Percentiles rank a stretch among this genome's conserved stretches.
Evolutionary conservation across 768 basidiomycete species (phyloP).

Genomic region (Lenzites betulinus): DNA sequence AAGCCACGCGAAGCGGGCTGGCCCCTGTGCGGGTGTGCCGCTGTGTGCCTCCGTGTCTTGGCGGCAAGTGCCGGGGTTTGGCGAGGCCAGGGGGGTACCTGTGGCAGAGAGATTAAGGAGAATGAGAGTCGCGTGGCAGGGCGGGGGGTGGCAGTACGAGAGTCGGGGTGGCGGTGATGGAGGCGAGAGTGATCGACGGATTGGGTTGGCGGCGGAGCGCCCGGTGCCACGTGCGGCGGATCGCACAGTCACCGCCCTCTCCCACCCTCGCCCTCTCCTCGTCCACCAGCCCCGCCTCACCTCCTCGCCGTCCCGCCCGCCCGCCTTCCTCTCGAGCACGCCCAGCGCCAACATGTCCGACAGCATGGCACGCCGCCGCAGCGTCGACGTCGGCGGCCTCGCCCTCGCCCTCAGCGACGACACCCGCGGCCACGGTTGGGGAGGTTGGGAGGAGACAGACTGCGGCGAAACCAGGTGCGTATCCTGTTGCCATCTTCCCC

Average conservation of each 20-base stretch:
- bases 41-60: too few species aligned
- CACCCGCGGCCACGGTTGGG: conserved; percentile 72
- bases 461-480: conserved; percentile 53
- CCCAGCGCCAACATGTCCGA: conserved; percentile 12
- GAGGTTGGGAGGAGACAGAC: conserved; percentile 54
- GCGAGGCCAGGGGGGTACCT: background rate
- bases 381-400: conserved; percentile 89
- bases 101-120: background rate
- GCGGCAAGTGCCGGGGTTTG: too few species aligned
- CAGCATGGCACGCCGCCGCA: conserved; percentile 52
- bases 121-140: background rate
- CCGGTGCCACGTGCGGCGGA: conserved; percentile 19
- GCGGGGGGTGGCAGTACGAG: background rate
- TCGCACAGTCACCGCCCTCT: conserved; percentile 23
- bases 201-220: conserved; percentile 18
- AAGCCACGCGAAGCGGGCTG: too few species aligned
- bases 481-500: conserved; percentile 11
- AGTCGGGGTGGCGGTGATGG: background rate
- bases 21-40: too few species aligned
- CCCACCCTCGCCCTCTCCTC: conserved; percentile 12
- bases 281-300: conserved; percentile 9
- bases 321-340: background rate
- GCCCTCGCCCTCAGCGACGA: conserved; percentile 70
- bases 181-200: background rate
- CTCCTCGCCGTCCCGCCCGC: background rate